These are phyloP conservation scores for Inga leiocalycina DNA, from an alignment of 306 rosid genomes.

Conservation along the genomic window DNA sequence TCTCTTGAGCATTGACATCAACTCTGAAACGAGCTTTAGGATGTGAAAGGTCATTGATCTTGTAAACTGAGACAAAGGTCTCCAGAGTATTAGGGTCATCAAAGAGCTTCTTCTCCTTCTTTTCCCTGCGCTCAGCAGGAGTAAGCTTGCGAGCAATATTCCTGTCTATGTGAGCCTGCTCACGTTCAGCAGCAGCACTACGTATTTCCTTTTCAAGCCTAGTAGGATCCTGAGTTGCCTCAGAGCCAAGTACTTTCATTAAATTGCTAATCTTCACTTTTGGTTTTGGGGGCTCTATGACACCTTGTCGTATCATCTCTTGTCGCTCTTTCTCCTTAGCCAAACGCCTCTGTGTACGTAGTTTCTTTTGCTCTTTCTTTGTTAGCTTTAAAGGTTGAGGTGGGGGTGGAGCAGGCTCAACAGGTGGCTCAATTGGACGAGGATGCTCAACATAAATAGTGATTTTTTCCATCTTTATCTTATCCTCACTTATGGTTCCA, in stretches of 20 bases:
- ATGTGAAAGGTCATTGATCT: conserved; percentile 82
- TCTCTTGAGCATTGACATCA: conserved; percentile 87
- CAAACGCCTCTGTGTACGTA: conserved; percentile 87
- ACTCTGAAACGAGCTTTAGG: conserved; percentile 91
- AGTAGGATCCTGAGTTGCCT: conserved; percentile 99
- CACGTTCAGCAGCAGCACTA: conserved; percentile 98
- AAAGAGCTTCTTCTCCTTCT: conserved; percentile 89
- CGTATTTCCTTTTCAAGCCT: conserved; percentile 90
- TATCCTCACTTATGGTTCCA: conserved; percentile 50
- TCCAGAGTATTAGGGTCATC: conserved; percentile 72
- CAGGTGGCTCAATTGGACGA: conserved; percentile 95
- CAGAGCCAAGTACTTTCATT: conserved; percentile 94
- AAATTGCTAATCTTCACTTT: conserved; percentile 95
- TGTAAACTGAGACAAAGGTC: conserved; percentile 75
- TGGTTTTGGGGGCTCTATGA: conserved; percentile 90
- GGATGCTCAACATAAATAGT: conserved; percentile 91
- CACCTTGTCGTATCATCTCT: conserved; percentile 97
- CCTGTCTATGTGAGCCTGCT: conserved; percentile 96
- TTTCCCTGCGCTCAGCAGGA: conserved; percentile 94
- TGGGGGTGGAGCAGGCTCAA: conserved; percentile 97
- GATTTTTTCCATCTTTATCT: conserved; percentile 69
- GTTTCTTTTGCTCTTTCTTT: conserved; percentile 94
- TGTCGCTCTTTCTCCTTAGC: conserved; percentile 92
- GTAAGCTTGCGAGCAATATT: conserved; percentile 97
- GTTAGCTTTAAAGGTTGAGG: conserved; percentile 97